Percentiles rank a stretch among this genome's conserved stretches.
Conservation (phyloP, 257 asterid genomes). For the Primulina eburnea region DNA sequence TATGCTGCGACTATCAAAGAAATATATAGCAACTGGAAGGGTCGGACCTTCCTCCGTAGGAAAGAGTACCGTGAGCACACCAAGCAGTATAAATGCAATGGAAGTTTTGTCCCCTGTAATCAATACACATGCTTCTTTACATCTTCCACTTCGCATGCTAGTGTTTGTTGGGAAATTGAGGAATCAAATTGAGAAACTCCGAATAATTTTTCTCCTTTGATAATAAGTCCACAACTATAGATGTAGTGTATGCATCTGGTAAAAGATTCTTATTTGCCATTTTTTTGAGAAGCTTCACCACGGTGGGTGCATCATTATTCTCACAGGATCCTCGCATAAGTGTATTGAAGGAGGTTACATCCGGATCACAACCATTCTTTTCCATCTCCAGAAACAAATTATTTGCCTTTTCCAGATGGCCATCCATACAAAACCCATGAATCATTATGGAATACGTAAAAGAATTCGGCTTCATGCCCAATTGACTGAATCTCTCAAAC, state of each 20-base stretch:
- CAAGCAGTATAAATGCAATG: too few species aligned
- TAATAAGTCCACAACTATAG: slow-evolving; percentile 58
- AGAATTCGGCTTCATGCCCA: slow-evolving; percentile 31
- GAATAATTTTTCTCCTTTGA: slow-evolving; percentile 51
- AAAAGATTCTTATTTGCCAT: slow-evolving; percentile 51
- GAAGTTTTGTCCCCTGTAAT: too few species aligned
- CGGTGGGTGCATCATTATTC: slow-evolving; percentile 39
- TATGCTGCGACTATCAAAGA: slow-evolving; percentile 69
- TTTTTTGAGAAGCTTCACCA: slow-evolving; percentile 53
- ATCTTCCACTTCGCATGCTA: neutral
- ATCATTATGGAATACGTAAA: slow-evolving; percentile 60
- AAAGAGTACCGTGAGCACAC: too few species aligned
- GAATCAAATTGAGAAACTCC: slow-evolving; percentile 48
- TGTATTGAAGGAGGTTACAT: slow-evolving; percentile 49
- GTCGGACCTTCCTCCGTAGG: too few species aligned
- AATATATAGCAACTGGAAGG: too few species aligned
- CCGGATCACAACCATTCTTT: slow-evolving; percentile 47
- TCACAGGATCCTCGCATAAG: slow-evolving; percentile 67
- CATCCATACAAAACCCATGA: slow-evolving; percentile 51
- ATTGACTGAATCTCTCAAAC: slow-evolving; percentile 37
- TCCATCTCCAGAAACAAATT: slow-evolving; percentile 55
- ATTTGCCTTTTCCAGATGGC: slow-evolving; percentile 51
- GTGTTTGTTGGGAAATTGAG: slow-evolving; percentile 43
- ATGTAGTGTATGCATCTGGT: slow-evolving; percentile 45
- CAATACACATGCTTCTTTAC: neutral